These are phyloP conservation scores for Suillus plorans DNA, from an alignment of 768 basidiomycete species.

Conservation along the genomic window DNA sequence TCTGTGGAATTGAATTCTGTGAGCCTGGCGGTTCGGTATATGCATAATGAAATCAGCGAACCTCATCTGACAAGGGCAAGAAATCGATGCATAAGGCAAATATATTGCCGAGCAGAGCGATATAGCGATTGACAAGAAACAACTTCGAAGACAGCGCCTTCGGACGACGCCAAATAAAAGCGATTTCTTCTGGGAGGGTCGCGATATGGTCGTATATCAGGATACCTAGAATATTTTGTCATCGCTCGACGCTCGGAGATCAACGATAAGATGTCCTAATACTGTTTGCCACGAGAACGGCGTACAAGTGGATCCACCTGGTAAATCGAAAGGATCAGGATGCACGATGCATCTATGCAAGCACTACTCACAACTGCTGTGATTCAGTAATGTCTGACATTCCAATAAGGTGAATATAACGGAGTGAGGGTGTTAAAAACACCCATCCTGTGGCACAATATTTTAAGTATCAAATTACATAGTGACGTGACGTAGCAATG, in stretches of 20 bases:
- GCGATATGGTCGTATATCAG: conserved; percentile 30
- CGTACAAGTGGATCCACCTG: conserved; percentile 7
- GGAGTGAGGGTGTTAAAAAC: neutral
- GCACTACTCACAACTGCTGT: neutral
- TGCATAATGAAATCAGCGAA: neutral
- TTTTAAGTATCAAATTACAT: neutral
- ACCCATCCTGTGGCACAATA: neutral
- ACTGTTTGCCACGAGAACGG: conserved; percentile 8
- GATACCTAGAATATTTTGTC: conserved; percentile 17
- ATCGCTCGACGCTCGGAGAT: neutral
- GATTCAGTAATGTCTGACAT: neutral
- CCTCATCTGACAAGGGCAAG: conserved; percentile 11
- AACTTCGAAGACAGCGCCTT: conserved; percentile 38
- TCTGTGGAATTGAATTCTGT: neutral
- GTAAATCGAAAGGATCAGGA: neutral
- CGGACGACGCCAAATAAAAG: conserved; percentile 44
- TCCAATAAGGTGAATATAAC: neutral
- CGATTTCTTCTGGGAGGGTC: conserved; percentile 37
- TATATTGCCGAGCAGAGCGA: conserved; percentile 42
- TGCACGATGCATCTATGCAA: neutral
- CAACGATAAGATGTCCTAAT: neutral
- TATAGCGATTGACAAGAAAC: conserved; percentile 53
- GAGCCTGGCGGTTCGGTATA: neutral
- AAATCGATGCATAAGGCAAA: conserved; percentile 28
- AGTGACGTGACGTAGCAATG: neutral